These are phyloP conservation scores for Didymella pinodella DNA, from an alignment of 2,329 filamentous ascomycete species.

Conservation along the genomic window DNA sequence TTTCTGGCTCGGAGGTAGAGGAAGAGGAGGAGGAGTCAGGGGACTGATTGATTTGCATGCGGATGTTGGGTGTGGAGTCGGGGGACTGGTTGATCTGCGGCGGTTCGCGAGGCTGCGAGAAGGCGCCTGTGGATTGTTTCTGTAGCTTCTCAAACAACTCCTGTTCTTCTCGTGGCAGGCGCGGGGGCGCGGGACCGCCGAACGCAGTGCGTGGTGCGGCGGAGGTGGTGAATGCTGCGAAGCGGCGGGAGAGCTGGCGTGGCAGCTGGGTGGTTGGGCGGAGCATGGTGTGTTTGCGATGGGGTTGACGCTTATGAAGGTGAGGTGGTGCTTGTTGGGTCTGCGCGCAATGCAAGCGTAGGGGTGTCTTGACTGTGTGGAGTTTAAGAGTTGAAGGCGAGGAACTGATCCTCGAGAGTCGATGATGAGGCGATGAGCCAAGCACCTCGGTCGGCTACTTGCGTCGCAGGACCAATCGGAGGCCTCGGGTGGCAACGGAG, in stretches of 20 bases:
- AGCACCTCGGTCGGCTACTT: constrained; percentile 16
- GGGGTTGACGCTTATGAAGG: neutral
- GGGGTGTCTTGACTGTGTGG: neutral
- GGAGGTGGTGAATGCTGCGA: constrained; percentile 27
- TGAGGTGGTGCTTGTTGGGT: too few species aligned
- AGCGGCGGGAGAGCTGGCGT: constrained; percentile 37
- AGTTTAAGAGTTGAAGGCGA: neutral
- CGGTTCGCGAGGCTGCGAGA: constrained; percentile 66
- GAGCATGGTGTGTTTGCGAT: constrained; percentile 28
- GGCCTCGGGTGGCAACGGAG: constrained; percentile 30
- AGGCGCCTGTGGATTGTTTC: constrained; percentile 76
- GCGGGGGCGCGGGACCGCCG: constrained; percentile 74
- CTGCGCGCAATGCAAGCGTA: too few species aligned
- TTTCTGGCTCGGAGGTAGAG: neutral
- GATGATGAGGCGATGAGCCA: constrained; percentile 15
- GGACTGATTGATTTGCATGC: constrained; percentile 46
- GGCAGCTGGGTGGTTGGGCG: constrained; percentile 30
- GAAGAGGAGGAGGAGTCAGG: constrained; percentile 26
- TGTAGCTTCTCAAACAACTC: constrained; percentile 90
- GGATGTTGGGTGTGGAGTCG: constrained; percentile 44
- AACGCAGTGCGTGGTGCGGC: constrained; percentile 31
- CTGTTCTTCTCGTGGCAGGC: constrained; percentile 87
- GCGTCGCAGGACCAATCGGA: constrained; percentile 29
- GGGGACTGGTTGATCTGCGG: constrained; percentile 48
- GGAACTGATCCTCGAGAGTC: neutral